Base-by-base conservation (phyloP, 352 stramenopile species). In the Peronospora destructor region DNA sequence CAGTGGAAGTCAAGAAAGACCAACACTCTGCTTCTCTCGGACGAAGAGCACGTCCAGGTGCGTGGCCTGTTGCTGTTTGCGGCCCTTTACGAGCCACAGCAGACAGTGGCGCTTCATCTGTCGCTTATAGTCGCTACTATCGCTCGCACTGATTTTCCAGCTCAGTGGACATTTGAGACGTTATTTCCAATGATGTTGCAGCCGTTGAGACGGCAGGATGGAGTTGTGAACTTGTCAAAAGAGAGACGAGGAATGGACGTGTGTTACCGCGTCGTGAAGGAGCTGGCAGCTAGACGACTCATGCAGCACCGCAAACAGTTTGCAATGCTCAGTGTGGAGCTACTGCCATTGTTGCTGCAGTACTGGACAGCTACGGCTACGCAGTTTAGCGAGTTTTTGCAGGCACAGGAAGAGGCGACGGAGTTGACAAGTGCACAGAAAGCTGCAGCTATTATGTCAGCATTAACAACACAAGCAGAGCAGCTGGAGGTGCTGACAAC, bases 251-350 rank as follows among this genome's bases (percentile, higher is more conserved):
- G 64, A n/a, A 39, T 89, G 16, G 59, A 84, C 21, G 53, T 91
- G 8, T 69, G 63, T n/a, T 86, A 90, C 54, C 69, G 76, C 1
- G 53, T 92, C 12, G 73, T 87, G 9, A 92, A 94, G 59, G 81
- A 92, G 44, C 64, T 94, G 28, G 67, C 82, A 30, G 73, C 79
- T 3, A 66, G 78, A 10, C 64, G 84, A n/a, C 73, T 94, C 33
- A 75, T 91, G 73, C 47, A 76, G 33, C 79, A 94, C 42, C 81
- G 82, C 49, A 91, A 89, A 51, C 73, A 89, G 48, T 92, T 91
- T 40, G 73, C 77, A 1, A 49, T 73, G 39, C 62, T 94, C 19
- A 83, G 70, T 37, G 71, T 89, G 10, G 69, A 87, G 42, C 34
- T 90, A 6, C 51, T 90, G 23, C 73, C 78, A 10, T 38, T 83